Evolutionary conservation across 495 filamentous ascomycete genomes (phyloP), one percentile per base, ranked within the genome.

Genomic region (Cryomyces minteri): DNA sequence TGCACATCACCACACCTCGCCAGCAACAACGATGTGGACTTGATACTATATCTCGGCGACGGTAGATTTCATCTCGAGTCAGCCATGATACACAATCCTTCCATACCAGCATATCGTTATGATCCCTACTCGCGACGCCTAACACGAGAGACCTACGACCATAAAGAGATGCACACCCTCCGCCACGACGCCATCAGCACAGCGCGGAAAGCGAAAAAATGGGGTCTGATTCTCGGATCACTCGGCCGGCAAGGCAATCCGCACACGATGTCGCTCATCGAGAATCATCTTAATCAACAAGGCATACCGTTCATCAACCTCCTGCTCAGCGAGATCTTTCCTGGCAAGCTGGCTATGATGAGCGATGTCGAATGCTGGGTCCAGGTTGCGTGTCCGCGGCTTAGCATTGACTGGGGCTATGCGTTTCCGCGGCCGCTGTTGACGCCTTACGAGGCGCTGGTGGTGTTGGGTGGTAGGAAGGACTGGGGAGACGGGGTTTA

Each of bases 331-430:
- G 90, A 98, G 66, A 95, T 98, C 30, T 96, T 96, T 58, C 90
- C 90, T 0, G 87, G 84, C 0, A 98, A 98, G 58, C 62, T 98
- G 44, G 87, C 80, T 0, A 72, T 88, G 67, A 94, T 98, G 84
- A 53, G 12, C 7, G 88, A 96, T 57, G 81, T 98, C 5, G 90
- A 94, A 52, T 88, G 84, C 48, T 98, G 90, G 90, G 88, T 96
- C 32, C 90, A 98, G 62, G 84, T 98, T 38, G 90, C 90, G 6
- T 98, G 90, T 67, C 90, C 90, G 6, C 63, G 90, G 30, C 55
- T 98, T 55, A 94, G 86, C 59, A 98, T 98, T 48, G 90, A 98
- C 65, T 98, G 90, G 90, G 90, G 90, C 0, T 98, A 96, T 66
- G 90, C 92, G 10, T 98, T 98, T 61, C 69, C 81, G 4, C 67